Conservation (phyloP, 352 stramenopile species). For the Elongisporangium anandrum region DNA sequence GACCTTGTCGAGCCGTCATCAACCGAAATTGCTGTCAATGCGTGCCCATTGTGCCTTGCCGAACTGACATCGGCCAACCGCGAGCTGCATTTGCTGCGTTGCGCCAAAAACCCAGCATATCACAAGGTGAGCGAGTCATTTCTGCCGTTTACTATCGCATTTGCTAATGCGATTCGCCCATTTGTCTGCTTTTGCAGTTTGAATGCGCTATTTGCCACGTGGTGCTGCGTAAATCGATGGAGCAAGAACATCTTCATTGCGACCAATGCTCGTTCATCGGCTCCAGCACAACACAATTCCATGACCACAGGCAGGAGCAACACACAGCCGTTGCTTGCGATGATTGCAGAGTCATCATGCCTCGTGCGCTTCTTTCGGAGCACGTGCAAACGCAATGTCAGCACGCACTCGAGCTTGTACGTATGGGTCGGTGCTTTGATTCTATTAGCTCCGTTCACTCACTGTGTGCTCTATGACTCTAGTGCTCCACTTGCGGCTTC, state of each 20-base stretch:
- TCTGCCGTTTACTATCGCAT: neutral
- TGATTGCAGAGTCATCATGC: neutral
- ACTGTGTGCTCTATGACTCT: neutral
- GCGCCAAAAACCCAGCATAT: slow-evolving; percentile 34
- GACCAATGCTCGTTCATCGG: slow-evolving; percentile 20
- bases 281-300: slow-evolving; percentile 10
- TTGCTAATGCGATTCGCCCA: neutral
- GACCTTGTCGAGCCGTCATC: neutral
- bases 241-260: slow-evolving; percentile 39
- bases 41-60: neutral
- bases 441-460: neutral
- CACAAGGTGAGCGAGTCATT: slow-evolving; percentile 34
- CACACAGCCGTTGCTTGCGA: neutral
- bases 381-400: neutral
- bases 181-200: slow-evolving; percentile 19
- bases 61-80: neutral
- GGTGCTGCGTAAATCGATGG: slow-evolving; percentile 20
- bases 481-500: slow-evolving; percentile 50
- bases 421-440: neutral
- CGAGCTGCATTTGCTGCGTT: slow-evolving; percentile 41
- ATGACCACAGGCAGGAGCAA: slow-evolving; percentile 13
- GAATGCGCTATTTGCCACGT: slow-evolving; percentile 31
- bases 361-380: neutral
- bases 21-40: neutral
- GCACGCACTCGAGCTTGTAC: slow-evolving; percentile 22